phyloP scores from a whole-genome alignment of 768 basidiomycete species.

The Leccinum pellstonianum region DNA sequence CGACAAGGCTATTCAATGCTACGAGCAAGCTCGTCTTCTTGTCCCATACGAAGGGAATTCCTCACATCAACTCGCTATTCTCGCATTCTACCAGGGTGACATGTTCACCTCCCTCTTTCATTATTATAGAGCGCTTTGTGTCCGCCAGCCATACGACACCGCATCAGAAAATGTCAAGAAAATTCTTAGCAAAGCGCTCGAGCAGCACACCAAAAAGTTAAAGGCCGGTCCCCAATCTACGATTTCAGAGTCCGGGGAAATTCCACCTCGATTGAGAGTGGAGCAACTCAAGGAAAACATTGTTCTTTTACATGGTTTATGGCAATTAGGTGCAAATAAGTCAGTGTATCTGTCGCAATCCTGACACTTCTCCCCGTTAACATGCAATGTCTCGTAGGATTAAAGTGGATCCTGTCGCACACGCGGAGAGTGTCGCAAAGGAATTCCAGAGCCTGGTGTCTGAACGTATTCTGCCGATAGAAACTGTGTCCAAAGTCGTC shows the following conservation, averaged over 20 bases:
- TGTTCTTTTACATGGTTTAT: slow-evolving; percentile 74
- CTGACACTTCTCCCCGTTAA: slow-evolving; percentile 5
- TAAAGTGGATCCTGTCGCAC: slow-evolving; percentile 48
- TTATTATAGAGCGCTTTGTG: slow-evolving; percentile 91
- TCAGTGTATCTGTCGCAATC: slow-evolving; percentile 33
- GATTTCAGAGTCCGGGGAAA: slow-evolving; percentile 31
- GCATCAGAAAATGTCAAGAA: slow-evolving; percentile 82
- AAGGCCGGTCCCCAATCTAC: slow-evolving; percentile 39
- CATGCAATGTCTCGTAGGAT: slow-evolving; percentile 8
- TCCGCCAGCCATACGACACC: slow-evolving; percentile 81
- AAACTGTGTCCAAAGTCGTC: slow-evolving; percentile 72
- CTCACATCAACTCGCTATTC: slow-evolving; percentile 93
- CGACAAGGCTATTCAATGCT: slow-evolving; percentile 73
- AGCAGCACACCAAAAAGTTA: slow-evolving; percentile 50
- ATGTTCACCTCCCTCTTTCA: slow-evolving; percentile 77
- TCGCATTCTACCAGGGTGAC: slow-evolving; percentile 82
- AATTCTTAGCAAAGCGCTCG: slow-evolving; percentile 64
- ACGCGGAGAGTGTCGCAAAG: slow-evolving; percentile 47
- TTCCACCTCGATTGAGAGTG: slow-evolving; percentile 51
- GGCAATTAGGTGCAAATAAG: slow-evolving; percentile 58
- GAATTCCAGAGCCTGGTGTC: slow-evolving; percentile 63
- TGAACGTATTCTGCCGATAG: slow-evolving; percentile 68
- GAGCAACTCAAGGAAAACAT: slow-evolving; percentile 71
- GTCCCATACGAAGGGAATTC: slow-evolving; percentile 90
- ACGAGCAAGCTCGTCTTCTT: slow-evolving; percentile 80